Evolutionary conservation across 202 grass and related monocot genomes (phyloP).

Genomic region (Panicum virgatum): DNA sequence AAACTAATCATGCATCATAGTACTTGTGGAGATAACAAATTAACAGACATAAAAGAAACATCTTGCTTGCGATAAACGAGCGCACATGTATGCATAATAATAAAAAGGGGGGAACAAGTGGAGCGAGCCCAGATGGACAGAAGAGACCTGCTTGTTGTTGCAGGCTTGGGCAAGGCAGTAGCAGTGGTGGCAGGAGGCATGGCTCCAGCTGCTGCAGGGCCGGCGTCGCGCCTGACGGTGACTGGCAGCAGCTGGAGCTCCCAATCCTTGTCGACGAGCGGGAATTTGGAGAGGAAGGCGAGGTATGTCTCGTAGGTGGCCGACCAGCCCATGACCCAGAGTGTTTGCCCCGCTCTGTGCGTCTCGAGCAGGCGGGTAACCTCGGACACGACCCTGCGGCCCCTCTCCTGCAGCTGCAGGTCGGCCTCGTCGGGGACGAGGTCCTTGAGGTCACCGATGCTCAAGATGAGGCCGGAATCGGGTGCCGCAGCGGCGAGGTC

Average conservation of each 20-base stretch:
- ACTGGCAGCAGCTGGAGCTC: slow-evolving; percentile 87
- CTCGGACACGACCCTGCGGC: slow-evolving; percentile 53
- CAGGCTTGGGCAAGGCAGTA: slow-evolving; percentile 40
- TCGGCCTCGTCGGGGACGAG: slow-evolving; percentile 42
- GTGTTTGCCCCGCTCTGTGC: slow-evolving; percentile 23
- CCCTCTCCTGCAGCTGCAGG: slow-evolving; percentile 41
- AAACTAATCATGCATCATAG: neutral
- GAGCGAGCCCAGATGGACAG: slow-evolving; percentile 8
- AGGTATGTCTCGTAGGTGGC: slow-evolving; percentile 87
- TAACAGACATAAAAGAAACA: slow-evolving; percentile 2
- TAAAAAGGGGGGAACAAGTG: neutral
- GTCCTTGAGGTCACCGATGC: slow-evolving; percentile 76
- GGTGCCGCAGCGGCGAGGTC: slow-evolving; percentile 22
- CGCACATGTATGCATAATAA: slow-evolving; percentile 6
- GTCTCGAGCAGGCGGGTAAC: slow-evolving; percentile 78
- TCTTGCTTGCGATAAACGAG: neutral
- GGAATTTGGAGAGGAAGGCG: slow-evolving; percentile 87
- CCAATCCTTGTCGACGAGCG: slow-evolving; percentile 92
- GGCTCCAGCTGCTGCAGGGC: neutral
- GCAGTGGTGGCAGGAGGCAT: slow-evolving; percentile 30
- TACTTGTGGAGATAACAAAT: neutral
- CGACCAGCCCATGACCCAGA: slow-evolving; percentile 93
- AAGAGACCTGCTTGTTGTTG: slow-evolving; percentile 38
- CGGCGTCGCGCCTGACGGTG: slow-evolving; percentile 51
- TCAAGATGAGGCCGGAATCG: slow-evolving; percentile 55